Evolutionary conservation across 768 basidiomycete species (phyloP), one percentile per base, ranked within the genome.

Genomic region (Scleroderma citrinum): DNA sequence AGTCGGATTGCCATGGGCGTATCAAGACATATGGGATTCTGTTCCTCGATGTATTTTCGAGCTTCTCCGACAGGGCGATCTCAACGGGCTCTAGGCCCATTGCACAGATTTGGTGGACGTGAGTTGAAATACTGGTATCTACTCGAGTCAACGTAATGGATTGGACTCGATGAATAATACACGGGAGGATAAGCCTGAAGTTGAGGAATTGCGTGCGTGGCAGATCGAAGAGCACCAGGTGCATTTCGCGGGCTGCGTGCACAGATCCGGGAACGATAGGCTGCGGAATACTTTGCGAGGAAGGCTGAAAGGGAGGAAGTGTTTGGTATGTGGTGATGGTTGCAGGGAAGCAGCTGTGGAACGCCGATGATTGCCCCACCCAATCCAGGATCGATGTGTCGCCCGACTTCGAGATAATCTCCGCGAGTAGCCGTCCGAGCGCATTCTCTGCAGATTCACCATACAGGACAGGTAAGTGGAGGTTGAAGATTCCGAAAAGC

Each of bases 391-490:
- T 21, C 6, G 44, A 39, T n/a, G 46, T 23, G 19, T 50, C 49
- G 1, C 44, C 44, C 0, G 49, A 46, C 10, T 38, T 44, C 12
- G 31, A 34, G 20, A 53, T 31, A 13, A 53, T 32, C 39, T 53
- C 44, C 24, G 32, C 45, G 26, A 39, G 39, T 6, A 53, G 44
- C 21, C 39, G 44, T 11, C 41, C 50, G 32, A 50, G 45, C 14
- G 48, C 52, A 31, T 16, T 19, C 12, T 53, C 39, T 23, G 38
- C 40, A 20, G 37, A 48, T 32, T 51, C 46, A 5, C 50, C 50
- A 36, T 51, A 51, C 29, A 59, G 20, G 64, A 40, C 39, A 69
- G 72, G 20, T 50, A 48, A 36, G 19, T 54, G 19, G 41, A 54
- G 17, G 6, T 20, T 1, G 23, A 52, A 52, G 16, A 48, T 52